Evolutionary conservation across 345 rosid genomes (phyloP).

Genomic region (sweet orange (Citrus sinensis)): DNA sequence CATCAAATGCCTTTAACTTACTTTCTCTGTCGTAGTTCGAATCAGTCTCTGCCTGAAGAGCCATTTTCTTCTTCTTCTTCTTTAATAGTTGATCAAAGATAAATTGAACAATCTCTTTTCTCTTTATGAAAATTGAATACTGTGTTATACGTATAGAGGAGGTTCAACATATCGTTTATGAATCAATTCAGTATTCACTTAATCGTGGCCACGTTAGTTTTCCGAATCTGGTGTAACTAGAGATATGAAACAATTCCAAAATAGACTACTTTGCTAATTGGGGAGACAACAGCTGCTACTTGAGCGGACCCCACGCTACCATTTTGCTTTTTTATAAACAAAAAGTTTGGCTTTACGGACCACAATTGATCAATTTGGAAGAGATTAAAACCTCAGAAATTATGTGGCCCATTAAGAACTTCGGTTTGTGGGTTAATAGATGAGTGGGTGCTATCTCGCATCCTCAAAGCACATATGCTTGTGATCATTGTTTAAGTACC

Average conservation of each 20-base stretch:
- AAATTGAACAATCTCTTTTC: not conserved
- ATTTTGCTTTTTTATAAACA: not conserved
- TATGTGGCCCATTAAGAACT: not conserved
- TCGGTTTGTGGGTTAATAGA: not conserved
- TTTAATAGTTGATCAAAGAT: not conserved
- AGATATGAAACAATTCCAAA: not conserved
- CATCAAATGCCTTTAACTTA: not conserved
- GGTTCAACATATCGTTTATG: too few relatives aligned
- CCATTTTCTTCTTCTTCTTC: not conserved
- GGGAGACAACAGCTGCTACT: too few relatives aligned
- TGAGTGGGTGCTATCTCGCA: not conserved
- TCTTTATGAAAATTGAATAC: not conserved
- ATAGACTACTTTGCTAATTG: too few relatives aligned
- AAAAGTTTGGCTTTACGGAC: not conserved
- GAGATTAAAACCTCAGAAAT: not conserved
- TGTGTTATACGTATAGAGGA: too few relatives aligned
- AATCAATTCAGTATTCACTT: too few relatives aligned
- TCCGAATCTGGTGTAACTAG: not conserved
- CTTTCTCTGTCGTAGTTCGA: constrained; percentile 8
- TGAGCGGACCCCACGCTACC: too few relatives aligned
- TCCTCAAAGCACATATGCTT: not conserved
- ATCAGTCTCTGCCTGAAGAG: not conserved
- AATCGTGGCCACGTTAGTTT: not conserved
- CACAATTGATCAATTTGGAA: not conserved
- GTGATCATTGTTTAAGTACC: not conserved